phyloP scores from a whole-genome alignment of 2,329 filamentous ascomycete genomes.

The Microdochium trichocladiopsis region DNA sequence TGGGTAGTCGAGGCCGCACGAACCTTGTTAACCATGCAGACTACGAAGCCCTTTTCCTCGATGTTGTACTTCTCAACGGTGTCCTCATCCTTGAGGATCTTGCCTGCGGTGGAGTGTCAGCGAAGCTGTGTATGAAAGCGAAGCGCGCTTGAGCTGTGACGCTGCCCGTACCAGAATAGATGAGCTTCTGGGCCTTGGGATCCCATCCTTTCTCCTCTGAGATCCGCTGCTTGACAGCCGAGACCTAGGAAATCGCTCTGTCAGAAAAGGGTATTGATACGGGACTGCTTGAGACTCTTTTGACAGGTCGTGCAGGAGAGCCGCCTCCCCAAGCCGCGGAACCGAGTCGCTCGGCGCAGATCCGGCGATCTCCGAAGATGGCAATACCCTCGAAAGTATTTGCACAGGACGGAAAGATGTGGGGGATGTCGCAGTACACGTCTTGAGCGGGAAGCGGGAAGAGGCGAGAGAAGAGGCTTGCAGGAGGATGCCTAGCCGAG shows the following conservation, averaged over 20 bases:
- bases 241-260: constrained; percentile 53
- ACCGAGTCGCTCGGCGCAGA: too few species aligned
- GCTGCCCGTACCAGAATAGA: constrained; percentile 78
- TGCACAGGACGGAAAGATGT: too few species aligned
- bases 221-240: constrained; percentile 88
- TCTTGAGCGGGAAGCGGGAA: too few species aligned
- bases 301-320: too few species aligned
- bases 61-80: constrained; percentile 97
- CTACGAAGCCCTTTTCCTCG: constrained; percentile 98
- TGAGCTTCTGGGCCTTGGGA: constrained; percentile 83
- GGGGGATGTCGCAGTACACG: too few species aligned
- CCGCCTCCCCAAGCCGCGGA: too few species aligned
- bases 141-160: background rate
- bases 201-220: constrained; percentile 92
- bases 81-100: constrained; percentile 96
- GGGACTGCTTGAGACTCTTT: background rate
- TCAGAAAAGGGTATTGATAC: constrained; percentile 7
- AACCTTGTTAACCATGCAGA: constrained; percentile 98
- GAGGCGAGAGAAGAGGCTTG: too few species aligned
- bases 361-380: too few species aligned
- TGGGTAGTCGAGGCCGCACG: constrained; percentile 8
- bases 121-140: background rate
- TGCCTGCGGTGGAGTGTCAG: constrained; percentile 54
- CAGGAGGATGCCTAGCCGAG: too few species aligned
- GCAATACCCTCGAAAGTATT: too few species aligned